These are phyloP conservation scores for Penicillium rolfsii DNA, from an alignment of 2,329 filamentous ascomycete genomes.

Conservation along the genomic window DNA sequence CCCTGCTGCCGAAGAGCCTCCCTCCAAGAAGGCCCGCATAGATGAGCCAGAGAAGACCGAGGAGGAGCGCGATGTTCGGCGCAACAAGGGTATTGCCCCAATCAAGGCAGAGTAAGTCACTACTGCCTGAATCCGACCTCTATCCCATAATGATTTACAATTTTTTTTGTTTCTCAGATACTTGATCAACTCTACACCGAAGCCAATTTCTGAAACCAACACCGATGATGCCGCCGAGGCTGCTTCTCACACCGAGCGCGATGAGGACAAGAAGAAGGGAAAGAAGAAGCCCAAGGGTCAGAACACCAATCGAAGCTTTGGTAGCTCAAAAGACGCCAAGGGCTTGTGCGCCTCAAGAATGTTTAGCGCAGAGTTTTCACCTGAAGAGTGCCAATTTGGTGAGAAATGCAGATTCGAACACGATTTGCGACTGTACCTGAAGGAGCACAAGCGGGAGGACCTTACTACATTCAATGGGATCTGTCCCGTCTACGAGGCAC, in stretches of 20 bases:
- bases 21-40: slow-evolving; percentile 64
- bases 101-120: slow-evolving; percentile 68
- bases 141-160: slow-evolving; percentile 5
- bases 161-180: slow-evolving; percentile 32
- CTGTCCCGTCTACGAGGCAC: slow-evolving; percentile 78
- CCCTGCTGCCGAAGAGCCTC: slow-evolving; percentile 45
- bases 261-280: slow-evolving; percentile 47
- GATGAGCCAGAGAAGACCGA: slow-evolving; percentile 40
- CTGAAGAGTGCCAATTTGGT: slow-evolving; percentile 72
- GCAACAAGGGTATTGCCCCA: slow-evolving; percentile 64
- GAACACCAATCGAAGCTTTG: slow-evolving; percentile 82
- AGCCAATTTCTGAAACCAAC: slow-evolving; percentile 36
- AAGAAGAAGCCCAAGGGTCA: slow-evolving; percentile 71
- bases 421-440: slow-evolving; percentile 81
- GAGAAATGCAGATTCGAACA: slow-evolving; percentile 82
- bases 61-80: slow-evolving; percentile 35
- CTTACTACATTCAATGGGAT: slow-evolving; percentile 73
- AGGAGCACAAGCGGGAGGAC: slow-evolving; percentile 78
- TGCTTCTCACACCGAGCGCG: slow-evolving; percentile 50
- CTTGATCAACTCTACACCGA: slow-evolving; percentile 31
- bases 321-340: slow-evolving; percentile 74
- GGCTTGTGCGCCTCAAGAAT: slow-evolving; percentile 76
- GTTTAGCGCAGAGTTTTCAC: slow-evolving; percentile 77
- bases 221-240: slow-evolving; percentile 65
- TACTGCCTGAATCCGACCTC: not conserved